These are phyloP conservation scores for Rhodomyrtus psidioides DNA, from an alignment of 441 rosid genomes.

Conservation along the genomic window DNA sequence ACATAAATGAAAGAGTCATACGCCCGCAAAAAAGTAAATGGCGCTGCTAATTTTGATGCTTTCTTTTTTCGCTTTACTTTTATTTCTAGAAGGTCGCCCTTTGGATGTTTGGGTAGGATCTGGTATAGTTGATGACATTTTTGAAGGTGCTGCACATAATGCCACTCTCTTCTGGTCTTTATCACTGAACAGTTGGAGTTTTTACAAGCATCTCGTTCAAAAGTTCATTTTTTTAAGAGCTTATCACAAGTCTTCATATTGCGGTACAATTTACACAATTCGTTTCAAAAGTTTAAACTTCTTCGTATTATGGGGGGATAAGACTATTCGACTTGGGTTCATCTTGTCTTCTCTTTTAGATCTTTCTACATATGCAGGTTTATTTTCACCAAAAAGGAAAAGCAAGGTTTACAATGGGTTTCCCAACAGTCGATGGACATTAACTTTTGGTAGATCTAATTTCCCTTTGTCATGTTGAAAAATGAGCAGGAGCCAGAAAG, in stretches of 20 bases:
- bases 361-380: neutral
- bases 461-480: constrained; percentile 3
- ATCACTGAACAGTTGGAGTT: neutral
- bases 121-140: neutral
- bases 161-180: neutral
- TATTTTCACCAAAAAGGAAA: neutral
- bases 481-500: constrained; percentile 76
- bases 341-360: neutral
- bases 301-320: neutral
- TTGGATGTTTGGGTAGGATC: neutral
- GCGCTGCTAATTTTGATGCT: neutral
- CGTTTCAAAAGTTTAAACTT: neutral
- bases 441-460: neutral
- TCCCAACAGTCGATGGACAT: neutral
- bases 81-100: neutral
- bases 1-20: neutral
- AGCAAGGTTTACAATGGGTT: neutral
- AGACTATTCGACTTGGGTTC: neutral
- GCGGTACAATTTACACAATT: neutral
- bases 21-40: neutral
- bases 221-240: neutral
- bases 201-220: neutral
- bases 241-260: neutral
- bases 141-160: neutral
- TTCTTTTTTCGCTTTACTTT: neutral